Evolutionary conservation across 345 rosid genomes (phyloP).

Genomic region (Salix brachista): DNA sequence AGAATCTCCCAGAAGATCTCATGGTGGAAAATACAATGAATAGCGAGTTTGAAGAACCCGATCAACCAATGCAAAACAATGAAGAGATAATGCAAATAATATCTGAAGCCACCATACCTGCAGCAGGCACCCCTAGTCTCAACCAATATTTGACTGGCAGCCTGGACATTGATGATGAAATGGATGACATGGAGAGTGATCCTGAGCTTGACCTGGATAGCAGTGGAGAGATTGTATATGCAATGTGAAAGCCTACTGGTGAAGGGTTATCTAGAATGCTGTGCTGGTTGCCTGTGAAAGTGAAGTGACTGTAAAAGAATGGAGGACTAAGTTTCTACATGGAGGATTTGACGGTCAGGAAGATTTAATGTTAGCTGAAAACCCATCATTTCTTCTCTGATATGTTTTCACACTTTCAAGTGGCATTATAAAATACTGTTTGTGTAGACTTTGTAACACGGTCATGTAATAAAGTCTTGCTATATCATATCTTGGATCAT

Average conservation of each 20-base stretch:
- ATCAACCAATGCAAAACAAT: slow-evolving; percentile 72
- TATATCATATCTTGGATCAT: neutral
- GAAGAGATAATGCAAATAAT: slow-evolving; percentile 97
- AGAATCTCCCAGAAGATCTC: slow-evolving; percentile 83
- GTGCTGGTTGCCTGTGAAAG: neutral
- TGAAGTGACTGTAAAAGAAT: neutral
- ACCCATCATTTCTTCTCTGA: slow-evolving; percentile 11
- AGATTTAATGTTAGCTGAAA: neutral
- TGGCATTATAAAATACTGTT: slow-evolving; percentile 8
- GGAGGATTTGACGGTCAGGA: neutral
- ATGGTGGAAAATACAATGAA: slow-evolving; percentile 52
- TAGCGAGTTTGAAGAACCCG: slow-evolving; percentile 71
- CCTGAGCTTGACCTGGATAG: slow-evolving; percentile 91
- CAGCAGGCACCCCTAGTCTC: slow-evolving; percentile 58
- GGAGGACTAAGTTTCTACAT: neutral
- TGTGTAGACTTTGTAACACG: slow-evolving; percentile 3
- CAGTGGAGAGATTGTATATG: slow-evolving; percentile 93
- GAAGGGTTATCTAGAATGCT: too few species aligned
- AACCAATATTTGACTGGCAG: slow-evolving; percentile 76
- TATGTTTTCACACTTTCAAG: neutral
- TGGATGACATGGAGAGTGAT: slow-evolving; percentile 92
- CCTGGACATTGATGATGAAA: slow-evolving; percentile 82
- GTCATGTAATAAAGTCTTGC: slow-evolving; percentile 4
- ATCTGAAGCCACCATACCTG: slow-evolving; percentile 87
- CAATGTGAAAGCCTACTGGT: slow-evolving; percentile 43